These are phyloP conservation scores for Pythium aristosporum DNA, from an alignment of 352 stramenopile genomes.

Conservation along the genomic window DNA sequence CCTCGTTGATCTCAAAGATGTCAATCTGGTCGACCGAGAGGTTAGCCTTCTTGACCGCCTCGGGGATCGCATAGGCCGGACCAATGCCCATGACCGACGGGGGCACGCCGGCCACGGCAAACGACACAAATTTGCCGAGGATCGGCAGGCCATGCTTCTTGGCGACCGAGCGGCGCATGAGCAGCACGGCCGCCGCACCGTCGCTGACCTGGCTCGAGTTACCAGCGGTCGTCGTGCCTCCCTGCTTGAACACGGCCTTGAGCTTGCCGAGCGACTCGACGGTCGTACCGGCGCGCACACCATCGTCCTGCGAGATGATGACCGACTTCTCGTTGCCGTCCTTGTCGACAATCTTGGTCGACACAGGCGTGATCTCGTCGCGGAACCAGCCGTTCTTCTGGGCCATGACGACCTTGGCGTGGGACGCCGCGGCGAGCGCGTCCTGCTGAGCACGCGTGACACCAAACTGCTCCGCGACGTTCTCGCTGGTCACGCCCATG, in stretches of 20 bases:
- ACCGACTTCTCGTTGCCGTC: conserved; percentile 78
- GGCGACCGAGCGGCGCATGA: conserved; percentile 83
- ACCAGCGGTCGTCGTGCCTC: conserved; percentile 72
- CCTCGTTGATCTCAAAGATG: conserved; percentile 92
- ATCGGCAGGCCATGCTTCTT: conserved; percentile 78
- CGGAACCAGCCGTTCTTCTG: conserved; percentile 84
- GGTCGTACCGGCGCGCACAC: conserved; percentile 65
- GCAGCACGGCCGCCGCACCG: conserved; percentile 82
- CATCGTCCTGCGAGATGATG: conserved; percentile 76
- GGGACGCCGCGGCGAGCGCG: conserved; percentile 66
- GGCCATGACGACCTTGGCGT: conserved; percentile 70
- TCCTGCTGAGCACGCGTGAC: conserved; percentile 81
- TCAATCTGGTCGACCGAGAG: conserved; percentile 82
- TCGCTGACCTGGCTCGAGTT: conserved; percentile 90
- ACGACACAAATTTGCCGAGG: conserved; percentile 86
- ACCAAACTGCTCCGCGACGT: conserved; percentile 77
- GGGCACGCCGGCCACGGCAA: conserved; percentile 76
- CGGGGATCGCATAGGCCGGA: conserved; percentile 79
- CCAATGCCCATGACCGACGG: conserved; percentile 89
- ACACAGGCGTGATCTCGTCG: conserved; percentile 88
- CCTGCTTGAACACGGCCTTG: conserved; percentile 78
- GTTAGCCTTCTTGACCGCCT: conserved; percentile 63
- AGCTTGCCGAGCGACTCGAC: conserved; percentile 69
- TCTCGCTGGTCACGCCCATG: conserved; percentile 88
- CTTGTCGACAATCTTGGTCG: conserved; percentile 67